phyloP scores from a whole-genome alignment of 2,329 filamentous ascomycete genomes.

The Scytalidium sp. region DNA sequence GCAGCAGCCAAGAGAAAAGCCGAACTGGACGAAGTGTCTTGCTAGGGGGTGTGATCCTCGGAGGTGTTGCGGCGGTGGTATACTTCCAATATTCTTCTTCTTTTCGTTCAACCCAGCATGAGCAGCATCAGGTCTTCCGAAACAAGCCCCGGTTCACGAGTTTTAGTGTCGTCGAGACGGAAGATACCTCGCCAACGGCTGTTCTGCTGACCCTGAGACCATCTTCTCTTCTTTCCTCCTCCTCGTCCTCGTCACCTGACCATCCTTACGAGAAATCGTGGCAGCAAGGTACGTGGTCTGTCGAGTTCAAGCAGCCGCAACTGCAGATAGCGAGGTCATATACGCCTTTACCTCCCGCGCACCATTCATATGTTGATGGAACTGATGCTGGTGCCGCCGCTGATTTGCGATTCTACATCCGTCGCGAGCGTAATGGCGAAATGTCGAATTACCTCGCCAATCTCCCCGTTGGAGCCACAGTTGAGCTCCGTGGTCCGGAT shows the following conservation, averaged over 20 bases:
- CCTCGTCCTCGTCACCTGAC: conserved; percentile 15
- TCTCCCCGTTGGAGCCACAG: conserved; percentile 56
- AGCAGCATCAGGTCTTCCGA: conserved; percentile 34
- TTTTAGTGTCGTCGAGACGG: conserved; percentile 61
- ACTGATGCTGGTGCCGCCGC: conserved; percentile 32
- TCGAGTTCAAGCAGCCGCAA: conserved; percentile 93
- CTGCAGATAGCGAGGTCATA: conserved; percentile 90
- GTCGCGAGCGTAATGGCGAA: conserved; percentile 76
- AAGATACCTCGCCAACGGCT: conserved; percentile 62
- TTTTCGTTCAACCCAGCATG: not conserved
- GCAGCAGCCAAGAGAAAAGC: too few relatives aligned
- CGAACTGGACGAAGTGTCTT: too few relatives aligned
- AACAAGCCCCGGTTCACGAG: conserved; percentile 61
- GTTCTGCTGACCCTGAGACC: conserved; percentile 66
- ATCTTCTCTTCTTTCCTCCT: conserved; percentile 19
- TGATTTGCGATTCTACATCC: conserved; percentile 69
- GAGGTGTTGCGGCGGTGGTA: too few relatives aligned
- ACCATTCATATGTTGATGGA: too few relatives aligned
- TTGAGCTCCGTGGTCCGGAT: conserved; percentile 79
- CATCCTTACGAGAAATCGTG: conserved; percentile 46
- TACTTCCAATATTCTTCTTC: too few relatives aligned
- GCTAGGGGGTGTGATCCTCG: too few relatives aligned
- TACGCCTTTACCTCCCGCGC: conserved; percentile 70
- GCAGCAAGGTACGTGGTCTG: conserved; percentile 73
- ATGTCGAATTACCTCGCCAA: conserved; percentile 78